These are phyloP conservation scores for Aureoboletus auriporus DNA, from an alignment of 768 basidiomycete species.

Conservation along the genomic window DNA sequence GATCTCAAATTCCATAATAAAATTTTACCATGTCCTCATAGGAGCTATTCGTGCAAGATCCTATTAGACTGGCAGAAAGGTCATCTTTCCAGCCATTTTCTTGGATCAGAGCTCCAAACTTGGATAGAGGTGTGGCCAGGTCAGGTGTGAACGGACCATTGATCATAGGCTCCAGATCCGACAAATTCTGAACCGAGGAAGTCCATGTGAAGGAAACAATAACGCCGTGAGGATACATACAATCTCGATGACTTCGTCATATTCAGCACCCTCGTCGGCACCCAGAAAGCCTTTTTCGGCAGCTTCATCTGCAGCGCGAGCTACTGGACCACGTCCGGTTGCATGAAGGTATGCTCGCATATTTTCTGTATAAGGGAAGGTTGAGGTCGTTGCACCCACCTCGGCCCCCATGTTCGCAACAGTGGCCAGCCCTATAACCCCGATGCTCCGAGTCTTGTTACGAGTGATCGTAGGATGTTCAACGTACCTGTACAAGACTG, in stretches of 20 bases:
- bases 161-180: conserved; percentile 84
- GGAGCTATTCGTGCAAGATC: conserved; percentile 98
- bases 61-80: conserved; percentile 87
- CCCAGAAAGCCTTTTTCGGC: conserved; percentile 71
- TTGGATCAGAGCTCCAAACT: conserved; percentile 75
- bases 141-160: conserved; percentile 99
- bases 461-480: neutral
- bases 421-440: conserved; percentile 71
- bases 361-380: conserved; percentile 89
- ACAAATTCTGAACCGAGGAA: conserved; percentile 60
- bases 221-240: conserved; percentile 41
- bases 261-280: conserved; percentile 86
- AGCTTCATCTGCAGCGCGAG: conserved; percentile 81
- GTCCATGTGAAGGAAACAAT: neutral
- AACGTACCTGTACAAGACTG: conserved; percentile 87
- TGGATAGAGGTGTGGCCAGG: conserved; percentile 88
- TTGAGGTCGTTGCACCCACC: conserved; percentile 99
- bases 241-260: conserved; percentile 93
- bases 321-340: conserved; percentile 84
- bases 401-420: conserved; percentile 99
- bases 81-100: conserved; percentile 93
- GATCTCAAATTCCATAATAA: neutral
- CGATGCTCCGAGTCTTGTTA: neutral
- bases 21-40: conserved; percentile 85
- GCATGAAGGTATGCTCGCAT: conserved; percentile 90